Conservation (phyloP, 1,284 basidiomycete genomes). For the Leccinum angustisporum region DNA sequence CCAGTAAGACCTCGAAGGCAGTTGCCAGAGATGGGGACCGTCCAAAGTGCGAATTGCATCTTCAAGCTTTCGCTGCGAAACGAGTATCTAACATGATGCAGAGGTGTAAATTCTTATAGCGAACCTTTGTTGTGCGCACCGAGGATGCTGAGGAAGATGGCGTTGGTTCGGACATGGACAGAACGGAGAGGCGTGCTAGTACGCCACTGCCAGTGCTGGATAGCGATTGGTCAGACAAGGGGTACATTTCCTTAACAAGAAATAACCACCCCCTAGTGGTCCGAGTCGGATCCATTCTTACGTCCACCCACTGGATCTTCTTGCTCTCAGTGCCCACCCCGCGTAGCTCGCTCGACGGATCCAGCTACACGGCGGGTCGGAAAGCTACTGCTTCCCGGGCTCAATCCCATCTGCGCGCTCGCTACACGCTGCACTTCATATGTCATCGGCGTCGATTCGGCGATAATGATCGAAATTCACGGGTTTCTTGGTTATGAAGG, state of each 20-base stretch:
- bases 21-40: slow-evolving; percentile 34
- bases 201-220: no score
- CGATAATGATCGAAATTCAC: background rate
- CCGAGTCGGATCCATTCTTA: no score
- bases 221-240: background rate
- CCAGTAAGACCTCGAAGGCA: slow-evolving; percentile 44
- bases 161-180: slow-evolving; percentile 12
- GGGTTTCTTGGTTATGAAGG: background rate
- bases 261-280: background rate
- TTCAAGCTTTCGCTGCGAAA: slow-evolving; percentile 64
- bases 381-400: background rate
- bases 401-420: background rate
- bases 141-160: slow-evolving; percentile 22
- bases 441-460: background rate
- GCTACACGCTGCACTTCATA: background rate
- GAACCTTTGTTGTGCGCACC: slow-evolving; percentile 35
- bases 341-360: background rate
- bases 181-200: no score
- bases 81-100: background rate
- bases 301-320: background rate
- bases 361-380: background rate
- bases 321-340: background rate
- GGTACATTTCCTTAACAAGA: background rate
- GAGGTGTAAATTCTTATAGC: background rate
- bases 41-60: slow-evolving; percentile 70